Evolutionary conservation across 495 filamentous ascomycete species (phyloP), one percentile per base, ranked within the genome.

Genomic region (Beverwykella pulmonaria): DNA sequence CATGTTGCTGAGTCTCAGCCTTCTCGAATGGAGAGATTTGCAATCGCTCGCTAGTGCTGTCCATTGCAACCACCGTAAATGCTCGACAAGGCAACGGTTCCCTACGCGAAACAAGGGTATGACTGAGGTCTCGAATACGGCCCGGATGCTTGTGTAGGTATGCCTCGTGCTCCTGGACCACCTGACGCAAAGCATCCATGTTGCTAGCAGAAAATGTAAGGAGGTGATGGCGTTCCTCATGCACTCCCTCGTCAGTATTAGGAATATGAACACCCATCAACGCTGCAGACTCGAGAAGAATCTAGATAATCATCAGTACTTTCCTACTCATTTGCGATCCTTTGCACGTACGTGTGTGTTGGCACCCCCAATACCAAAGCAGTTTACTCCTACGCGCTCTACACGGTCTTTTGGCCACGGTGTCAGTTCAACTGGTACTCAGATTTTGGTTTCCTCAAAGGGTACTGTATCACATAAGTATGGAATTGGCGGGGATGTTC

Each of bases 251-350:
- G n/a, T n/a, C n/a, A n/a, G n/a, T n/a, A n/a, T n/a, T n/a, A n/a
- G n/a, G n/a, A n/a, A n/a, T n/a, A n/a, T n/a, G n/a, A n/a, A n/a
- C n/a, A n/a, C 49, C 49, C 22, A 6, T 23, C 6, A 15, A 53
- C 2, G 53, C 29, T 2, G 53, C 53, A 2, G 53, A 56, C 9
- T 68, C 65, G 3, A 62, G 2, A 29, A 68, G 49, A 23, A 52
- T 39, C 36, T 41, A 17, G 36, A 34, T 23, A 68, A 70, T 72
- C 64, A 84, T 80, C 36, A n/a, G n/a, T n/a, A n/a, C n/a, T n/a
- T 41, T 41, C 36, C 17, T 17, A 41, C 36, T 17, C 36, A 41
- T 9, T 9, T 17, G 17, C 8, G 8, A 17, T 8, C 9, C 8
- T 8, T 41, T 8, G 36, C 17, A 41, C 36, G 17, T 41, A 41